Evolutionary conservation across 768 basidiomycete species (phyloP).

Genomic region (Mycena galopus): DNA sequence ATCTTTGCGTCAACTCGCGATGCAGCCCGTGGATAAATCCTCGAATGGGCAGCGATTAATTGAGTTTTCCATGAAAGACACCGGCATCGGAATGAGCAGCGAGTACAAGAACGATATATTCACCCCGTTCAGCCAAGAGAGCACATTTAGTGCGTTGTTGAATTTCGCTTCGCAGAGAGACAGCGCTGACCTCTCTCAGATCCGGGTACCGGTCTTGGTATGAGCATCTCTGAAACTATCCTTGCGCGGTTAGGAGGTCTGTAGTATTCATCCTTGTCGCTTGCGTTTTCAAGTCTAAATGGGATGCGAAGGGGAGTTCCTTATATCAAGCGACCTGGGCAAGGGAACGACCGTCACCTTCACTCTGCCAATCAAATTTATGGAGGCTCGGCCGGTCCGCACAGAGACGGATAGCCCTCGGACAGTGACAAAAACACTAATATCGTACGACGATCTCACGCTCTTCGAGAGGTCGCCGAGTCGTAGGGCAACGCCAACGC

Average conservation of each 20-base stretch:
- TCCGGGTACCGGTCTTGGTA: constrained; percentile 21
- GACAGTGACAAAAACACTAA: neutral
- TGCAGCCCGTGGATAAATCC: neutral
- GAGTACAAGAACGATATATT: constrained; percentile 21
- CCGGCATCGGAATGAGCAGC: constrained; percentile 25
- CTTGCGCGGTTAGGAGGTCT: constrained; percentile 7
- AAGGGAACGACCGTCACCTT: constrained; percentile 14
- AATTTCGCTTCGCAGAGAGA: neutral
- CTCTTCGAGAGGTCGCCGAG: neutral
- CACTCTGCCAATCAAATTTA: constrained; percentile 15
- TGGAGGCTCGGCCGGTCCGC: neutral
- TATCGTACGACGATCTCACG: constrained; percentile 3
- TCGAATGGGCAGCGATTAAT: constrained; percentile 5
- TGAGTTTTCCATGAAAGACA: constrained; percentile 23
- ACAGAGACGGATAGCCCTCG: neutral
- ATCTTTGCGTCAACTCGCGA: constrained; percentile 4
- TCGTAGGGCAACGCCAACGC: neutral
- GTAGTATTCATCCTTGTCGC: neutral
- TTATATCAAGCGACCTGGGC: constrained; percentile 7
- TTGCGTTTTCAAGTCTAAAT: neutral
- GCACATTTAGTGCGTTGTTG: constrained; percentile 12
- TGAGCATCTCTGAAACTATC: constrained; percentile 23
- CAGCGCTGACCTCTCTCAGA: neutral
- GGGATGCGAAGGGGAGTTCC: neutral
- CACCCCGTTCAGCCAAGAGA: constrained; percentile 22